Conservation (phyloP, 2,329 filamentous ascomycete species). For the Alternaria incomplexa region DNA sequence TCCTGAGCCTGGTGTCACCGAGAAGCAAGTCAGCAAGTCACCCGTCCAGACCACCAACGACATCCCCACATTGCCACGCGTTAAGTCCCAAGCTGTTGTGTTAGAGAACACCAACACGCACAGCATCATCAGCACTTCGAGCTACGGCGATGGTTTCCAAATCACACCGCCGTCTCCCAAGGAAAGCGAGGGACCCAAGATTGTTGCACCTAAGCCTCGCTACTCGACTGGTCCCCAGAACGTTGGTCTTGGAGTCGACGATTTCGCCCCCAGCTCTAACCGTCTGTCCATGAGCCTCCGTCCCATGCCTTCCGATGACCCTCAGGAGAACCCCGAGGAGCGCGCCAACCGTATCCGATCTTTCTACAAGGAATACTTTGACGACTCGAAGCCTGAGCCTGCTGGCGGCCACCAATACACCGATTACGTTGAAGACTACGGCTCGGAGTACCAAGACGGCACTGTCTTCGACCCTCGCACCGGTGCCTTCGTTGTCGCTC, state of each 20-base stretch:
- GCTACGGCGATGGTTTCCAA: slow-evolving; percentile 62
- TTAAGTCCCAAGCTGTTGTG: slow-evolving; percentile 47
- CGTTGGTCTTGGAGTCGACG: slow-evolving; percentile 38
- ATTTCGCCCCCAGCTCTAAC: slow-evolving; percentile 49
- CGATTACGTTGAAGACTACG: slow-evolving; percentile 78
- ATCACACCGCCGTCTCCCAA: slow-evolving; percentile 53
- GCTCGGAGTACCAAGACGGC: slow-evolving; percentile 71
- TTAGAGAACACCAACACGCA: slow-evolving; percentile 41
- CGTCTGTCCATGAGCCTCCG: slow-evolving; percentile 70
- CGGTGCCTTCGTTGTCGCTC: slow-evolving; percentile 66
- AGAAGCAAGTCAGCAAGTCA: slow-evolving; percentile 32
- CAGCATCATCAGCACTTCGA: slow-evolving; percentile 57
- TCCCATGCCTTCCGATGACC: slow-evolving; percentile 85
- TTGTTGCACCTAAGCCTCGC: slow-evolving; percentile 38
- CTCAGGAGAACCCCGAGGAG: slow-evolving; percentile 88
- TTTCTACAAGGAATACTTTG: slow-evolving; percentile 99
- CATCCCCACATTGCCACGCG: slow-evolving; percentile 29
- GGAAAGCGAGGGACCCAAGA: slow-evolving; percentile 26
- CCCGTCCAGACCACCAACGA: slow-evolving; percentile 28
- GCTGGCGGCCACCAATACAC: slow-evolving; percentile 45
- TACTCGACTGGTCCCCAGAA: slow-evolving; percentile 25
- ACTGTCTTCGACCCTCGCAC: slow-evolving; percentile 62
- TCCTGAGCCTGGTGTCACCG: slow-evolving; percentile 25
- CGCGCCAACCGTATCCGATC: slow-evolving; percentile 96
- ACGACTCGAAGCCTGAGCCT: slow-evolving; percentile 70